Evolutionary conservation across 192 early-diverging fungal species (phyloP), one percentile per base, ranked within the genome.

Genomic region (Phycomyces nitens): DNA sequence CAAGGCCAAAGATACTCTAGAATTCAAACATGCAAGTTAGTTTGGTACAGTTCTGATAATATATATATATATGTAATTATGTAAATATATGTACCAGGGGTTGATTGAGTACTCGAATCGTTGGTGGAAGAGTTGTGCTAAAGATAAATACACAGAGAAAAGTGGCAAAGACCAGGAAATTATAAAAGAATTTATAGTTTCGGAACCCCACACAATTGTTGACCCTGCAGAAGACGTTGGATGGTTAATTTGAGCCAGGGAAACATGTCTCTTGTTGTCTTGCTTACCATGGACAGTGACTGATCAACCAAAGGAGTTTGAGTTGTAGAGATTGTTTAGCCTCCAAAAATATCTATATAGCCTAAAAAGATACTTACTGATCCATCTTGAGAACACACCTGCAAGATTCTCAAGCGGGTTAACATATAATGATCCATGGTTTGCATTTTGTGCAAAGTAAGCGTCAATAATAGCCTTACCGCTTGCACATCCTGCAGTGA

Each of bases 171-270:
- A 80, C 15, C 24, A 82, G 49, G 39, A 82, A 82, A 0, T 80
- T 58, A 49, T 76, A 79, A 63, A 82, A 82, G 9, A 61, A 68
- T 27, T 82, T 82, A 43, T 80, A 77, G 47, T 75, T 75, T 12
- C 58, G 26, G 53, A 53, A 65, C 21, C 73, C 73, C 5, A 75
- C 69, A 27, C 73, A 75, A 53, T 75, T 75, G 41, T 75, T 75
- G 0, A 75, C 26, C 70, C 66, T 68, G n/a, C 15, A 23, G 20
- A 27, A 27, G 15, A 16, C 9, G 10, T 16, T 41, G 34, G 11
- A 11, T 9, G 0, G 11, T 65, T 34, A 34, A 34, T 34, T 7
- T 34, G 2, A 34, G 29, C 29, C 29, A 34, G 7, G 29, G 29
- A 5, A 7, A 34, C 27, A 53, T 12, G 14, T 65, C 52, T 40